Conservation (phyloP, 768 basidiomycete species). For the Suillus americanus region DNA sequence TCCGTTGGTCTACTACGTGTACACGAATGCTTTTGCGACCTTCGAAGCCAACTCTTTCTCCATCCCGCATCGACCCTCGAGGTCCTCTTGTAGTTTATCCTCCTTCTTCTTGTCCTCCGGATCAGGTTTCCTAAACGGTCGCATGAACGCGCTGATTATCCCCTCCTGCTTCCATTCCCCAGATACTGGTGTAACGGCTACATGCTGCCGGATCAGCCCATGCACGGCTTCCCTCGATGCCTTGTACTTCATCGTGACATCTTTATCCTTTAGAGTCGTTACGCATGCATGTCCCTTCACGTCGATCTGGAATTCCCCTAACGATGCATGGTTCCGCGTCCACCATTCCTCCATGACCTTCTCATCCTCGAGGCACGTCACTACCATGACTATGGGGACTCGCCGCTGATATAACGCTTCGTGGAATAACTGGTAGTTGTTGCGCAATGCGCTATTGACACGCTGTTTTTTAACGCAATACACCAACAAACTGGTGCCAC, state of each 20-base stretch:
- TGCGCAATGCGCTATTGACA: slow-evolving; percentile 27
- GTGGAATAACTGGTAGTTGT: slow-evolving; percentile 41
- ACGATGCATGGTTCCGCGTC: slow-evolving; percentile 24
- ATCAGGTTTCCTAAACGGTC: not conserved
- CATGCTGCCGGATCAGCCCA: slow-evolving; percentile 8
- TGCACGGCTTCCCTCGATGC: slow-evolving; percentile 30
- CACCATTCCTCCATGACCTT: slow-evolving; percentile 37
- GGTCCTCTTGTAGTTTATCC: not conserved
- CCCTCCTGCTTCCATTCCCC: not conserved
- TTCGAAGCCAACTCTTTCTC: not conserved
- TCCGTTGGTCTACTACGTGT: not conserved
- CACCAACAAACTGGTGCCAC: slow-evolving; percentile 33
- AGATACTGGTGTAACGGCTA: not conserved
- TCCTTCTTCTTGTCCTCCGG: not conserved
- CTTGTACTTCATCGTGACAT: slow-evolving; percentile 28
- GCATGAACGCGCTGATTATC: not conserved
- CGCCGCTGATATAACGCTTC: slow-evolving; percentile 37
- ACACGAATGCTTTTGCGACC: not conserved
- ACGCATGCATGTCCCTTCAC: slow-evolving; percentile 40
- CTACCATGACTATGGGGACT: slow-evolving; percentile 40
- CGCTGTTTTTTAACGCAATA: slow-evolving; percentile 38
- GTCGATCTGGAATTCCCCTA: slow-evolving; percentile 25
- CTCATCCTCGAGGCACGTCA: slow-evolving; percentile 42
- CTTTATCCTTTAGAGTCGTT: slow-evolving; percentile 33
- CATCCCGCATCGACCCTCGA: not conserved